phyloP scores from a whole-genome alignment of 139 green algal genomes.

The Zygnema cylindricum region DNA sequence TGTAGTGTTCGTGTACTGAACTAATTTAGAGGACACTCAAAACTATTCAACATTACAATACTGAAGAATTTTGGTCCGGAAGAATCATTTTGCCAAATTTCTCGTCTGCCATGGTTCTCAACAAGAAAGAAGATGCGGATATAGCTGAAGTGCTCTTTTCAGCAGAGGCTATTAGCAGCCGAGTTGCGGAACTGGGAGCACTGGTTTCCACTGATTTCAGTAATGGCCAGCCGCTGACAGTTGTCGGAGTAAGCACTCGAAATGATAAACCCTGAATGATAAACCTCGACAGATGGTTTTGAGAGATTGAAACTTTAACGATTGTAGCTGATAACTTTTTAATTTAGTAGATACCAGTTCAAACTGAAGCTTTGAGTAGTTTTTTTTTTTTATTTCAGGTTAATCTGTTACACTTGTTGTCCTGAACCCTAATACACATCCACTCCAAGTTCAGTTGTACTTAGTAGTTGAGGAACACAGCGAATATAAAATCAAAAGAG shows the following conservation, averaged over 20 bases:
- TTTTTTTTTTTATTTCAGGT: not conserved
- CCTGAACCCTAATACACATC: not conserved
- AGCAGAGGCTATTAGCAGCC: not conserved
- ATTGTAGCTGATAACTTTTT: not conserved
- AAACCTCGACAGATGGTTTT: not conserved
- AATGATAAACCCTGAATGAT: not conserved
- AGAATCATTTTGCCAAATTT: too few relatives aligned
- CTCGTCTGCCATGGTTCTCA: too few relatives aligned
- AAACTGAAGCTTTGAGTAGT: not conserved
- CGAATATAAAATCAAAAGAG: not conserved
- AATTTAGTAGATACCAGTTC: not conserved
- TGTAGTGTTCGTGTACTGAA: too few relatives aligned
- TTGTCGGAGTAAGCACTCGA: constrained; percentile 10
- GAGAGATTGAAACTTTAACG: not conserved
- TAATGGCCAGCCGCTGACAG: constrained; percentile 4
- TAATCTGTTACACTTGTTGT: too few relatives aligned
- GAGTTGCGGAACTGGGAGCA: constrained; percentile 12
- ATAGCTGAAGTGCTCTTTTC: constrained; percentile 39
- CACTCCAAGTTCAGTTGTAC: not conserved
- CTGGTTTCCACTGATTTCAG: constrained; percentile 27
- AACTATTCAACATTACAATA: too few relatives aligned
- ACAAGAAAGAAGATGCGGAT: constrained; percentile 46
- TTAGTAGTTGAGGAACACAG: not conserved
- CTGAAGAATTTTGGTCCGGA: too few relatives aligned
- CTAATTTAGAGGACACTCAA: too few relatives aligned